phyloP scores from a whole-genome alignment of 345 rosid genomes.

The Leavenworthia alabamica region DNA sequence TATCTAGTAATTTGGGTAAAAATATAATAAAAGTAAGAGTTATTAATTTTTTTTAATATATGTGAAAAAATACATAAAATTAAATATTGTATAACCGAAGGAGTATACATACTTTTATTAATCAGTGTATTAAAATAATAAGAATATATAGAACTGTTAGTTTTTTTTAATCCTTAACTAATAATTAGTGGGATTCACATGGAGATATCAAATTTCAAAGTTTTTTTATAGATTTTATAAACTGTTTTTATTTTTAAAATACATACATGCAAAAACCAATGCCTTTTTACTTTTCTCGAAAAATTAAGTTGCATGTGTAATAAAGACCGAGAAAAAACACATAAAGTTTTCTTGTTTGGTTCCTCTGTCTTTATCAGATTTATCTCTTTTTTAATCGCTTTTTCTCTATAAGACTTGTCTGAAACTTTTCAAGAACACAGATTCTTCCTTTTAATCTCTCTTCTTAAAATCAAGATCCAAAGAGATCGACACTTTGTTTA shows the following conservation, averaged over 20 bases:
- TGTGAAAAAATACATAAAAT: too few species aligned
- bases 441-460: not conserved
- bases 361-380: conserved; percentile 15
- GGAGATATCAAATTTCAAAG: conserved; percentile 16
- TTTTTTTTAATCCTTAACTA: conserved; percentile 18
- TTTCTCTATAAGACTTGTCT: conserved; percentile 7
- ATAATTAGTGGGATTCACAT: conserved; percentile 30
- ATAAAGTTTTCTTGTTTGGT: conserved; percentile 16
- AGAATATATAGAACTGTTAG: too few species aligned
- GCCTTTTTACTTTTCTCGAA: conserved; percentile 19
- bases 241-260: not conserved
- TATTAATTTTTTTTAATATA: too few species aligned
- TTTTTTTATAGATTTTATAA: not conserved
- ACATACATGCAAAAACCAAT: conserved; percentile 10
- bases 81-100: too few species aligned
- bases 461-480: too few species aligned
- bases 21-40: too few species aligned
- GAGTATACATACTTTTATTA: too few species aligned
- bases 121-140: too few species aligned
- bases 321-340: not conserved
- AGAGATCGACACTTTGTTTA: not conserved
- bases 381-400: too few species aligned
- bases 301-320: conserved; percentile 22
- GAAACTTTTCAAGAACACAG: conserved; percentile 5
- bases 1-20: too few species aligned